phyloP scores from a whole-genome alignment of 208 protist genomes.

The Leishmania martiniquensis region DNA sequence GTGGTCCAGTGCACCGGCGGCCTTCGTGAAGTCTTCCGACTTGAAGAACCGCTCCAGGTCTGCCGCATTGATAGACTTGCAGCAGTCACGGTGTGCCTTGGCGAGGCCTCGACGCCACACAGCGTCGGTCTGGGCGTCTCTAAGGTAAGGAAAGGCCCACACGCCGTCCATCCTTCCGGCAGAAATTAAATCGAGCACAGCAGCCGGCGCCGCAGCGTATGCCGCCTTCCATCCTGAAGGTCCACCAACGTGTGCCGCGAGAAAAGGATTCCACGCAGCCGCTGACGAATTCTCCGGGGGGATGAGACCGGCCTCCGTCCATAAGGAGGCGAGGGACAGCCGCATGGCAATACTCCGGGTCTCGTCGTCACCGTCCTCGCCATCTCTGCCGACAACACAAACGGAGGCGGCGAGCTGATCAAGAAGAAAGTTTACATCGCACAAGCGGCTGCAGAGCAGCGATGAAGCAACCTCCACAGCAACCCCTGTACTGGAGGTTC shows the following conservation, averaged over 20 bases:
- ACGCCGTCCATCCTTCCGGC: conserved; percentile 22
- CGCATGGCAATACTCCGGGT: background rate
- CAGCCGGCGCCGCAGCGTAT: conserved; percentile 12
- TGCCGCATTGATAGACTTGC: conserved; percentile 16
- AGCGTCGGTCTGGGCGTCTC: background rate
- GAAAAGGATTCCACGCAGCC: conserved; percentile 11
- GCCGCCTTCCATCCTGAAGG: conserved; percentile 10
- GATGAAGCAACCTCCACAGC: background rate
- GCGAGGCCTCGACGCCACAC: conserved; percentile 9
- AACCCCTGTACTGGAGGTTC: background rate
- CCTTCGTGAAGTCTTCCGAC: background rate
- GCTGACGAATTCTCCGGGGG: background rate
- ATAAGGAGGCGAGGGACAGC: conserved; percentile 8
- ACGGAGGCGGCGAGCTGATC: conserved; percentile 6
- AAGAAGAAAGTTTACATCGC: conserved; percentile 2
- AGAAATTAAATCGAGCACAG: conserved; percentile 21
- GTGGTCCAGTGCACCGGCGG: background rate
- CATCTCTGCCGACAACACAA: background rate
- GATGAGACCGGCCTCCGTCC: conserved; percentile 6
- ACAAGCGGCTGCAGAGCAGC: conserved; percentile 4
- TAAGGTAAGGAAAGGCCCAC: background rate
- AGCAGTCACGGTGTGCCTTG: conserved; percentile 22
- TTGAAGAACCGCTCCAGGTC: conserved; percentile 50
- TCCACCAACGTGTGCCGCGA: conserved; percentile 1
- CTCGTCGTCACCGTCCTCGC: background rate